phyloP scores from a whole-genome alignment of 257 asterid species.

The Primulina huaijiensis region DNA sequence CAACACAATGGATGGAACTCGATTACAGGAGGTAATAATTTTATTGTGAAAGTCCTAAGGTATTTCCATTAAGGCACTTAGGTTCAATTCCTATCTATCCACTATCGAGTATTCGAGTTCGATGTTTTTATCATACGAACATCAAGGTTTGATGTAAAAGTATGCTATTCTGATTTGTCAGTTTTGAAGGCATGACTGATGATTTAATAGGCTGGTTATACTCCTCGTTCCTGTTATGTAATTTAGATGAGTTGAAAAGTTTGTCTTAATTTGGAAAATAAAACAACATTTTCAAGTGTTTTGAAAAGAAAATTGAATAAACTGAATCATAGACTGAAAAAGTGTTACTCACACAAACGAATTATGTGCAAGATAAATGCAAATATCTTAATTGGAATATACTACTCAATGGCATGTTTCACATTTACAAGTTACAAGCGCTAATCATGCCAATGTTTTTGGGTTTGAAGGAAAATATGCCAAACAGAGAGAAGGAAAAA shows the following conservation, averaged over 20 bases:
- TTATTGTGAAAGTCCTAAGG: neutral
- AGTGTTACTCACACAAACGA: neutral
- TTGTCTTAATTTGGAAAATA: neutral
- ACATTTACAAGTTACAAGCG: neutral
- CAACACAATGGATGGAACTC: conserved; percentile 93
- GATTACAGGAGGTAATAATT: conserved; percentile 80
- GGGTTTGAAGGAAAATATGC: neutral
- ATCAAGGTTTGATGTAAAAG: neutral
- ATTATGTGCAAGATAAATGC: neutral
- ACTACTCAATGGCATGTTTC: neutral
- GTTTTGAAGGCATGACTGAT: neutral
- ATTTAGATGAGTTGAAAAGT: neutral
- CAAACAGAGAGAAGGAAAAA: neutral
- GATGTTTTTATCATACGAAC: neutral
- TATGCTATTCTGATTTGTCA: neutral
- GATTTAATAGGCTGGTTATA: neutral
- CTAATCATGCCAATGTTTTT: neutral
- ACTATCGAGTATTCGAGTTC: neutral
- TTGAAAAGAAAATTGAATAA: too few relatives aligned
- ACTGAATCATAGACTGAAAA: neutral
- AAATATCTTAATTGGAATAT: neutral
- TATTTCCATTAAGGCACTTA: neutral
- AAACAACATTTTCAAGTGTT: neutral
- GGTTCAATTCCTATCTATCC: neutral
- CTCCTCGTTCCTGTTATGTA: neutral